Percentiles rank a stretch among this genome's conserved stretches.
phyloP scores from a whole-genome alignment of 2,329 filamentous ascomycete species.

The Cladosporium sp. region DNA sequence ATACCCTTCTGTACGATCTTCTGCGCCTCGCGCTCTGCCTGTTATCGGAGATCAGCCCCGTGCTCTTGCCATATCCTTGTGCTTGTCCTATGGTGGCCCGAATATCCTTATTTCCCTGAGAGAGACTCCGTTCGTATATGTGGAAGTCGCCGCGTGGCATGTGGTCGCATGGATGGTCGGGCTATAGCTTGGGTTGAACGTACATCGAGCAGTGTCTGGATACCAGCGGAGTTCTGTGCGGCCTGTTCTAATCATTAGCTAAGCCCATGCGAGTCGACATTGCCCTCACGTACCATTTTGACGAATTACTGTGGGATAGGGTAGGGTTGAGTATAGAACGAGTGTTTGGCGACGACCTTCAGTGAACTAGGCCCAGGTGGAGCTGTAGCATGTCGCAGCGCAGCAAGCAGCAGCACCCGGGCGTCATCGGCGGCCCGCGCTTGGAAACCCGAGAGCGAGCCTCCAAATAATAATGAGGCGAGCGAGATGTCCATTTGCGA shows the following conservation, averaged over 20 bases:
- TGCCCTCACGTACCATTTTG: conserved; percentile 7
- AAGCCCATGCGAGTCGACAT: neutral
- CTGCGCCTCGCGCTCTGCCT: conserved; percentile 98
- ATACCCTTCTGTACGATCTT: conserved; percentile 97
- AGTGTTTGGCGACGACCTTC: conserved; percentile 7
- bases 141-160: neutral
- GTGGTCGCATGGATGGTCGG: neutral
- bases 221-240: conserved; percentile 96
- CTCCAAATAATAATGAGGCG: neutral
- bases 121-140: neutral
- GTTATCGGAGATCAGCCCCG: conserved; percentile 40
- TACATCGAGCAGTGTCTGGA: conserved; percentile 98
- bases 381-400: conserved; percentile 5
- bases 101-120: neutral
- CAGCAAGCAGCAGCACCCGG: neutral
- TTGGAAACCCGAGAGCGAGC: conserved; percentile 5
- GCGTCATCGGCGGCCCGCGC: conserved; percentile 7
- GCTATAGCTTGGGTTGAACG: conserved; percentile 39
- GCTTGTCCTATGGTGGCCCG: neutral
- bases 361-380: conserved; percentile 3
- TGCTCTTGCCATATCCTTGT: conserved; percentile 7
- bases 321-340: neutral
- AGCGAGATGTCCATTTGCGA: neutral
- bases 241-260: conserved; percentile 59
- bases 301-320: neutral